These are phyloP conservation scores for Cyathus striatus DNA, from an alignment of 768 basidiomycete species.

Conservation along the genomic window DNA sequence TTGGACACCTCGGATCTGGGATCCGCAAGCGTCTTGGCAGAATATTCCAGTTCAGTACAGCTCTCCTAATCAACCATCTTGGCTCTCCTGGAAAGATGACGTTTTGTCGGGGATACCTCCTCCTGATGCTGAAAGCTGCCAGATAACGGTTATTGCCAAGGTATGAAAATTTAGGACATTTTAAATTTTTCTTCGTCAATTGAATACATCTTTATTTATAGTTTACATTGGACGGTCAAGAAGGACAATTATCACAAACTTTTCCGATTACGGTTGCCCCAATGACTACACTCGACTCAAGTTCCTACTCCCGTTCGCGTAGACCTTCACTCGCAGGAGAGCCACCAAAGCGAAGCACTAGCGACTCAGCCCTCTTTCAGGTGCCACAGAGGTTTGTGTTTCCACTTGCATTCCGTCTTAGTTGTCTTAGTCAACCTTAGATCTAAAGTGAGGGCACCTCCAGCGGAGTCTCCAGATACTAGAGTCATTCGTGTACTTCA, in stretches of 20 bases:
- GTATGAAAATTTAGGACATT: conserved; percentile 34
- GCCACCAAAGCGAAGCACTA: conserved; percentile 39
- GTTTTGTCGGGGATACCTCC: conserved; percentile 78
- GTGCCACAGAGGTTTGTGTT: conserved; percentile 29
- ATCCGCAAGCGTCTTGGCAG: conserved; percentile 85
- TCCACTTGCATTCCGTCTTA: not conserved
- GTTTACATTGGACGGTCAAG: conserved; percentile 72
- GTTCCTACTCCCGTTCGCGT: conserved; percentile 34
- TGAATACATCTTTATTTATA: conserved; percentile 18
- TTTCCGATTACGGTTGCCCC: conserved; percentile 75
- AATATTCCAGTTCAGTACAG: conserved; percentile 76
- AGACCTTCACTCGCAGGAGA: conserved; percentile 37
- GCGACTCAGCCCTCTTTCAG: conserved; percentile 42
- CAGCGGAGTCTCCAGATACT: conserved; percentile 43
- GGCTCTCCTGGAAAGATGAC: conserved; percentile 87
- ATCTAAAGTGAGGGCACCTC: conserved; percentile 21
- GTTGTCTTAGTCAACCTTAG: conserved; percentile 9
- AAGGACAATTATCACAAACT: conserved; percentile 60
- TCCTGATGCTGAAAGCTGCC: conserved; percentile 68
- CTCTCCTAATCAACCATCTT: conserved; percentile 77
- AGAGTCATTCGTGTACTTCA: conserved; percentile 78
- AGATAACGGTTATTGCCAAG: conserved; percentile 72
- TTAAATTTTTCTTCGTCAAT: conserved; percentile 4
- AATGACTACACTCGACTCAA: conserved; percentile 36
- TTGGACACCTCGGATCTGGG: conserved; percentile 95